These are phyloP conservation scores for Naumovozyma dairenensis DNA, from an alignment of 805 yeast species.

Conservation along the genomic window DNA sequence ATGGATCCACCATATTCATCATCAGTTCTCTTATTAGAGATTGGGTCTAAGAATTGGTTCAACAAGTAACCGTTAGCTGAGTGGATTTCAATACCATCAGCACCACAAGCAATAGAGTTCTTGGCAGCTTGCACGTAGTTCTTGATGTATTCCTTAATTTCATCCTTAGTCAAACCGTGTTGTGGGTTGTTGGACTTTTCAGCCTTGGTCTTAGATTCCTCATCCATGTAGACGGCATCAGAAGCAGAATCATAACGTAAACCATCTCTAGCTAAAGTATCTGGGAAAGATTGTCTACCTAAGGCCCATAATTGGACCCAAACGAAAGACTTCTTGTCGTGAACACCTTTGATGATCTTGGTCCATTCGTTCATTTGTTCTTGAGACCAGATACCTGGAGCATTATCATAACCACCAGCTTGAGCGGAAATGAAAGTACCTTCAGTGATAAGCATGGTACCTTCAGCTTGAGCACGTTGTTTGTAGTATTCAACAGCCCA, in stretches of 20 bases:
- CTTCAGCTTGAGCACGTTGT: conserved; percentile 43
- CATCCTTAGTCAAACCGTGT: conserved; percentile 22
- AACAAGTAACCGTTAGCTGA: conserved; percentile 57
- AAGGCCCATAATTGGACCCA: conserved; percentile 47
- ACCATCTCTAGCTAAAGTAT: conserved; percentile 28
- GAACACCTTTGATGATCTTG: conserved; percentile 38
- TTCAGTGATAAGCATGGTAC: conserved; percentile 50
- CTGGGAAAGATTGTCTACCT: conserved; percentile 34
- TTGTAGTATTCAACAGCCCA: conserved; percentile 40
- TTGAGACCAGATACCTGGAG: conserved; percentile 43
- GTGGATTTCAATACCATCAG: conserved; percentile 58
- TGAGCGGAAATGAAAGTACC: conserved; percentile 39
- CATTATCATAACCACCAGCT: conserved; percentile 32
- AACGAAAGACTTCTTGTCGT: conserved; percentile 37
- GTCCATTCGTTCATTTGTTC: conserved; percentile 42
- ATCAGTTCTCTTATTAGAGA: conserved; percentile 38
- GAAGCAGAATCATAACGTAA: conserved; percentile 33
- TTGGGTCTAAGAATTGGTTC: conserved; percentile 42
- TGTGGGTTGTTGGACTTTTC: conserved; percentile 24
- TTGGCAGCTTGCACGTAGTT: conserved; percentile 38
- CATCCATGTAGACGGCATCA: conserved; percentile 27
- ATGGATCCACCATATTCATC: conserved; percentile 48
- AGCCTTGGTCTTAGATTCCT: conserved; percentile 24
- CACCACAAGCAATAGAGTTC: conserved; percentile 26
- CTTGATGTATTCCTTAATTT: conserved; percentile 32